Evolutionary conservation across 139 green algal genomes (phyloP), one percentile per base, ranked within the genome.

Genomic region (Coelastrella sp.): DNA sequence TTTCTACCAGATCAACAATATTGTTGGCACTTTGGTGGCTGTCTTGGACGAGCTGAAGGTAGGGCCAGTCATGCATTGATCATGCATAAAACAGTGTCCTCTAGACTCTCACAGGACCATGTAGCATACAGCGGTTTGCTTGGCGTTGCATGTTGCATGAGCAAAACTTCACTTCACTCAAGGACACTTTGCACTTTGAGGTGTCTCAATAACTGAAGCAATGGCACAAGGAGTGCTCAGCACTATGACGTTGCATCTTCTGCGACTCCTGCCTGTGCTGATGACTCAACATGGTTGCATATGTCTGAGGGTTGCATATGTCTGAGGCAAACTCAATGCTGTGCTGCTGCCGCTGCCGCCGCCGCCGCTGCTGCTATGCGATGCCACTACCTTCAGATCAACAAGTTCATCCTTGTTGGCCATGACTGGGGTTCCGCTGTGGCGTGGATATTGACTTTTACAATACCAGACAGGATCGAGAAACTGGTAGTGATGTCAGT

Each of bases 391-490:
- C n/a, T n/a, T n/a, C 6, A 20, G 54, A 0, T 23, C 14, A 47
- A 61, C 56, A 84, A 84, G 13, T n/a, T 84, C 3, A 57, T 54
- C 7, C 47, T 84, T 56, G 78, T 84, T 5, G 78, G 78, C n/a
- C 78, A 84, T 61, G 57, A 84, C n/a, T 84, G 78, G 56, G 80
- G 80, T 76, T n/a, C 60, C 54, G 59, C 80, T 5, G 80, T 75
- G 5, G 80, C 80, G 0, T 86, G 80, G 80, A 7, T 13, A 6
- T 4, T 85, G 56, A 20, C 58, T 2, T 20, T 86, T 7, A 60
- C n/a, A 47, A 5, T 17, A 13, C 59, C 80, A 22, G 19, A 60
- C 10, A 60, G 80, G 80, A 22, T 85, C 19, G 11, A 58, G 17
- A 32, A 57, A 22, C 79, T 85, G 3, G 79, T 57, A 0, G 79